Evolutionary conservation across 164 flowering plant genomes (phyloP).

Genomic region (Piper longum): DNA sequence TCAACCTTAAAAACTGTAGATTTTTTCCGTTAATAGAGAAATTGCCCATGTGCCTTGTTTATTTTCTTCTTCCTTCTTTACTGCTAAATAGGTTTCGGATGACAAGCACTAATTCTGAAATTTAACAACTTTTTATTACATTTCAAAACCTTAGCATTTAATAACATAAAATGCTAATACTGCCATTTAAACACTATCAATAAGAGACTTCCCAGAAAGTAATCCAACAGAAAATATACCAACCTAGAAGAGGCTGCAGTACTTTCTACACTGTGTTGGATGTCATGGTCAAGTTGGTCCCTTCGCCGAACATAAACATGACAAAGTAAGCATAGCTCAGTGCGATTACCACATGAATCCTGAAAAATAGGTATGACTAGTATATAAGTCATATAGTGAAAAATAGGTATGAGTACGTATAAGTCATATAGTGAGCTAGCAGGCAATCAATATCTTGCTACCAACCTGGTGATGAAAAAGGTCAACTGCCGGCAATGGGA

Average conservation of each 20-base stretch:
- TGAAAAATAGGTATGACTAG: conserved; percentile 10
- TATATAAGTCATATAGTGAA: too few relatives aligned
- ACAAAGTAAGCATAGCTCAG: conserved; percentile 70
- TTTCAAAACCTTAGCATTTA: not conserved
- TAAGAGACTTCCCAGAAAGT: not conserved
- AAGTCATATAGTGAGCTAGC: not conserved
- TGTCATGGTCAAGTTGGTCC: conserved; percentile 61
- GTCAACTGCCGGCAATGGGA: conserved; percentile 88
- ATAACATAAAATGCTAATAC: too few relatives aligned
- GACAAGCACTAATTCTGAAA: too few relatives aligned
- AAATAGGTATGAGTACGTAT: not conserved
- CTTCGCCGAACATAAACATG: conserved; percentile 62
- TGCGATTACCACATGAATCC: conserved; percentile 96
- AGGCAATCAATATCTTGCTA: not conserved
- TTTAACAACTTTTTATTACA: too few relatives aligned
- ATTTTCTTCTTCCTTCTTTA: too few relatives aligned
- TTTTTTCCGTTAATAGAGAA: too few relatives aligned
- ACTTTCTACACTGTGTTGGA: conserved; percentile 26
- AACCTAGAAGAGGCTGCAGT: conserved; percentile 64
- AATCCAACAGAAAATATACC: not conserved
- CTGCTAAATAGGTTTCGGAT: too few relatives aligned
- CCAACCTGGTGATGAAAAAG: conserved; percentile 82
- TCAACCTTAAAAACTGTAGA: too few relatives aligned
- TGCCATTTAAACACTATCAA: not conserved
- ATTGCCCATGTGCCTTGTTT: too few relatives aligned